These are phyloP conservation scores for Aspergillus novoparasiticus DNA, from an alignment of 2,329 filamentous ascomycete species.

Conservation along the genomic window DNA sequence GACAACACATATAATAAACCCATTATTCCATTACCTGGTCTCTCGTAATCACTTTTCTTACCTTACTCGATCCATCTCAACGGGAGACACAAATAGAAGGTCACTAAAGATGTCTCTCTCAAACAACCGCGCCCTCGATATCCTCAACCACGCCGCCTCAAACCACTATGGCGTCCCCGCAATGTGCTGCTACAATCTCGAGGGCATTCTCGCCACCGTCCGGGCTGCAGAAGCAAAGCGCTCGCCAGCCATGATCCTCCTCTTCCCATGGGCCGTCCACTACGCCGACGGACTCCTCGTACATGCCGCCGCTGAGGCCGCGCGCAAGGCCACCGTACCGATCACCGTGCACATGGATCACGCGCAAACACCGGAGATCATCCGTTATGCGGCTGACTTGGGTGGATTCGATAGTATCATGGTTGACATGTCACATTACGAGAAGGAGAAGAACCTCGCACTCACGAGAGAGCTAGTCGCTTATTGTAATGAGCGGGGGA, in stretches of 20 bases:
- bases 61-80: not conserved
- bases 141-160: conserved; percentile 58
- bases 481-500: conserved; percentile 66
- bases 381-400: conserved; percentile 62
- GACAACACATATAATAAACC: conserved; percentile 1
- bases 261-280: conserved; percentile 73
- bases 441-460: conserved; percentile 69
- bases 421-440: conserved; percentile 76
- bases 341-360: conserved; percentile 68
- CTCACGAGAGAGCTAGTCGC: conserved; percentile 64
- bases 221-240: conserved; percentile 68
- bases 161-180: conserved; percentile 62
- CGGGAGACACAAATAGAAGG: conserved; percentile 29
- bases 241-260: conserved; percentile 70
- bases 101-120: conserved; percentile 41
- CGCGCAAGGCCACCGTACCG: conserved; percentile 60
- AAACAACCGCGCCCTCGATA: conserved; percentile 57
- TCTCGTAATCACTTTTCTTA: not conserved
- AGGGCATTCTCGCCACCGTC: conserved; percentile 69
- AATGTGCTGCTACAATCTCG: conserved; percentile 70
- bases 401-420: conserved; percentile 71
- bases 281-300: conserved; percentile 63
- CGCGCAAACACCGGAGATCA: conserved; percentile 64
- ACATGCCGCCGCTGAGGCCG: conserved; percentile 58
- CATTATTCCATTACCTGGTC: not conserved